phyloP scores from a whole-genome alignment of 257 asterid species.

The Solanum virginianum region DNA sequence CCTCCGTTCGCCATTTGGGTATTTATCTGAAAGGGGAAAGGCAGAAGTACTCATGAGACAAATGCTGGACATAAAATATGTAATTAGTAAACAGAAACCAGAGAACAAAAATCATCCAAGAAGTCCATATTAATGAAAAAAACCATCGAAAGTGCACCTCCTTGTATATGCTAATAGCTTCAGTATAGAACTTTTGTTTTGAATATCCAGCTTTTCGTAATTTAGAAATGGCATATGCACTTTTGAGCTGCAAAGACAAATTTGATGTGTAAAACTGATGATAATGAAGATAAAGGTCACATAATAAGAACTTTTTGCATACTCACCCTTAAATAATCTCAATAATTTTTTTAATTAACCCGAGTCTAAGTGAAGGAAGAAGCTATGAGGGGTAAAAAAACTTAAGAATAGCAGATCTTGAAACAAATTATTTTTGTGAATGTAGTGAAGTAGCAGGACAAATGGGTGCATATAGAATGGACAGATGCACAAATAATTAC shows the following conservation, averaged over 20 bases:
- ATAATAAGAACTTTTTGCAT: not conserved
- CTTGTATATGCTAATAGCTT: constrained; percentile 62
- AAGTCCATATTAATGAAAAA: not conserved
- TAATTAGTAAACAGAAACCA: not conserved
- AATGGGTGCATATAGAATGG: not conserved
- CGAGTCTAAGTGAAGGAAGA: not conserved
- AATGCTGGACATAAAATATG: not conserved
- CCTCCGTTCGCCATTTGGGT: constrained; percentile 75
- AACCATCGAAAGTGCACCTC: constrained; percentile 42
- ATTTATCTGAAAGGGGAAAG: constrained; percentile 49
- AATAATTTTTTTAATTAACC: not conserved
- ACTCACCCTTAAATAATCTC: not conserved
- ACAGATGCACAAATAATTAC: constrained; percentile 20
- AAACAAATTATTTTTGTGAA: not conserved
- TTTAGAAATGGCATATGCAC: constrained; percentile 75
- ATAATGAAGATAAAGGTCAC: not conserved
- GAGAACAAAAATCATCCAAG: not conserved
- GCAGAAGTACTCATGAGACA: not conserved
- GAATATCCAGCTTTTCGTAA: constrained; percentile 73
- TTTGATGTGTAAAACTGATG: not conserved
- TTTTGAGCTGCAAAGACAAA: constrained; percentile 56
- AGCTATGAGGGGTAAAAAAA: not conserved
- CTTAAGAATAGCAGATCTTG: not conserved
- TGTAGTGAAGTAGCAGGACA: not conserved
- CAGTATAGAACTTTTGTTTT: constrained; percentile 66